Evolutionary conservation across 805 yeast genomes (phyloP), one percentile per base, ranked within the genome.

Genomic region (Zygosaccharomyces siamensis): DNA sequence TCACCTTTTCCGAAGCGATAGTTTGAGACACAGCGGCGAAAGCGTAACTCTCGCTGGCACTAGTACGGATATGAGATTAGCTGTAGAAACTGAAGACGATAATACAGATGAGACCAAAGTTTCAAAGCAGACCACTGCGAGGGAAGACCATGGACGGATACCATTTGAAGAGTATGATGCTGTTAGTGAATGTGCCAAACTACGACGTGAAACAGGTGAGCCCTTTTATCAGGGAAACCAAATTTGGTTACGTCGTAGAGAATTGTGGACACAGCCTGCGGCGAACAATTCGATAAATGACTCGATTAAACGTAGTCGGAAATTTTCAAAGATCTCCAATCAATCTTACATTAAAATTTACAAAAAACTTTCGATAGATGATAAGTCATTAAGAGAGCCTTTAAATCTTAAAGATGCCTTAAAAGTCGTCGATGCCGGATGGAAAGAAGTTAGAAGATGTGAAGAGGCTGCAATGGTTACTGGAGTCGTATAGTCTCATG

Each of bases 381-480:
- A 83, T 32, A 81, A 81, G 57, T 74, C 79, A 5, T 73, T 92
- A 58, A 83, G 80, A 58, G 72, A 72, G 48, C 86, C 89, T 12
- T 72, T 92, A 68, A 88, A 86, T 64, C 75, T 92, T 58, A 73
- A 72, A 49, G 96, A 89, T 63, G 80, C 86, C 37, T 63, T 89
- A 45, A 76, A 77, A 54, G 78, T 90, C 21, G 76, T 90, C 37
- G 81, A 87, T 58, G 79, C 85, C 3, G 97, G 97, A 16, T 90
- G 98, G 98, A 75, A 77, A 12, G 83, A 81, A 51, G 80, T 80
- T 20, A 88, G 83, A 44, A 79, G 80, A 55, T 90, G 93, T 92
- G 84, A 78, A 49, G 68, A 72, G 30, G 77, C 77, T 5, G 32
- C 24, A 12, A 28, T 18, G 20, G 67, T 73, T 1, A 68, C 64